A percentile compares a stretch with the other conserved stretches of the same genome.
phyloP scores from a whole-genome alignment of 225 moss, liverwort and hornwort species.

The Ulota crispa region DNA sequence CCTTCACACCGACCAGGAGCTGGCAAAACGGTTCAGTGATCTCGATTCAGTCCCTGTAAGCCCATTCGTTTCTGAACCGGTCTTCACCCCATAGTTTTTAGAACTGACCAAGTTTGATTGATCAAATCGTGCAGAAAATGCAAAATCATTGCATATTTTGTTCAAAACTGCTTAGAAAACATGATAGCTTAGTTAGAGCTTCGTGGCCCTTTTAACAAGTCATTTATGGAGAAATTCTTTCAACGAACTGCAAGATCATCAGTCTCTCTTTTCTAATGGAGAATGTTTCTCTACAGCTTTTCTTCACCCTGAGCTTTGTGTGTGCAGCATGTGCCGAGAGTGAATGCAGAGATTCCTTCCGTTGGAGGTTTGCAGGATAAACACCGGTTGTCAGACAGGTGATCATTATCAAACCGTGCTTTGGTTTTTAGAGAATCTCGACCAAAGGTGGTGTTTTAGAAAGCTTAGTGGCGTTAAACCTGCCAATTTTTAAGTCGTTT shows the following conservation, averaged over 20 bases:
- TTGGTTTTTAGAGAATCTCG: too few species aligned
- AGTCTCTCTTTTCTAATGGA: neutral
- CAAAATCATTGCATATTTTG: neutral
- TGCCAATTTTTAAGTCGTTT: too few species aligned
- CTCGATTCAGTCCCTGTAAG: conserved; percentile 69
- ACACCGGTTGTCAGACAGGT: conserved; percentile 75
- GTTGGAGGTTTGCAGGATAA: conserved; percentile 56
- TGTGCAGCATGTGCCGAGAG: conserved; percentile 80
- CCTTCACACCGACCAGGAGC: conserved; percentile 55
- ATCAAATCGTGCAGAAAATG: neutral
- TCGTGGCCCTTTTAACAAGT: neutral
- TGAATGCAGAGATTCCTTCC: conserved; percentile 63
- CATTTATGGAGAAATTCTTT: neutral
- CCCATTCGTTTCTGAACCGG: neutral
- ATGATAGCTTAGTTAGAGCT: neutral
- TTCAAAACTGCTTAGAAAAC: neutral
- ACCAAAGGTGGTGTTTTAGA: too few species aligned
- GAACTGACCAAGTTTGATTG: neutral
- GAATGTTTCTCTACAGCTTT: neutral
- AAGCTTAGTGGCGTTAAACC: too few species aligned
- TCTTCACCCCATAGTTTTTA: neutral
- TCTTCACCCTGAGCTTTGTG: conserved; percentile 21
- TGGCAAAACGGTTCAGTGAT: conserved; percentile 67
- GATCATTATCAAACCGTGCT: neutral
- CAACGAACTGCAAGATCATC: neutral